phyloP scores from a whole-genome alignment of 179 eudicot genomes.

The Pouteria campechiana region DNA sequence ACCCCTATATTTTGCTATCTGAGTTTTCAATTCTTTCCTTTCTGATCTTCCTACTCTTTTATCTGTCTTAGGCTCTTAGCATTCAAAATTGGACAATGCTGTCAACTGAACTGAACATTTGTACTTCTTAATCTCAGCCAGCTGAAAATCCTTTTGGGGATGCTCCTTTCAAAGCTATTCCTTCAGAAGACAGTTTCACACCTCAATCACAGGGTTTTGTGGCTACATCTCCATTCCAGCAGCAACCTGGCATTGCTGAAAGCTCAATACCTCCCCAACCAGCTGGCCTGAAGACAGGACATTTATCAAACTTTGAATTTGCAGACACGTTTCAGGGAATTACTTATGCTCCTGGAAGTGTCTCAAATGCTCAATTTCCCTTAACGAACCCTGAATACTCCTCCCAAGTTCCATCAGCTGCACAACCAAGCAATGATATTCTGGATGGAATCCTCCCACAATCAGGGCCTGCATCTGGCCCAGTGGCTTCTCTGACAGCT shows the following conservation, averaged over 20 bases:
- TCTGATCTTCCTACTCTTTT: neutral
- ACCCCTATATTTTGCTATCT: neutral
- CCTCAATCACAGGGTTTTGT: conserved; percentile 31
- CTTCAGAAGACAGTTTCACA: conserved; percentile 28
- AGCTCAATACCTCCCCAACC: conserved; percentile 25
- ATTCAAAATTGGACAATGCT: conserved; percentile 1
- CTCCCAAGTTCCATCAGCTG: conserved; percentile 19
- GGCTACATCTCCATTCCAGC: conserved; percentile 27
- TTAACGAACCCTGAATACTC: conserved; percentile 19
- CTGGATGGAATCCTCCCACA: conserved; percentile 92
- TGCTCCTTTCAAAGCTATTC: conserved; percentile 78
- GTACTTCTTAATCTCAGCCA: conserved; percentile 37
- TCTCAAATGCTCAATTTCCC: conserved; percentile 16
- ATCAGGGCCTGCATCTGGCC: conserved; percentile 45
- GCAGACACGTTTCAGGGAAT: conserved; percentile 18
- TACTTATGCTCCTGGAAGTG: conserved; percentile 1
- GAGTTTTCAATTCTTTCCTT: too few relatives aligned
- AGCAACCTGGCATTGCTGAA: conserved; percentile 19
- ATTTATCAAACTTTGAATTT: conserved; percentile 12
- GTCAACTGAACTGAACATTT: neutral
- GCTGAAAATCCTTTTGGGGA: conserved; percentile 97
- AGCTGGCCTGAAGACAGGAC: conserved; percentile 14
- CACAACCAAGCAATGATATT: conserved; percentile 45
- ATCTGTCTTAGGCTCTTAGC: neutral
- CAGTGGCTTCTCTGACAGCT: conserved; percentile 10